A percentile compares a stretch with the other conserved stretches of the same genome.
Conservation (phyloP, 2,329 filamentous ascomycete genomes). For the Cadophora sp. region DNA sequence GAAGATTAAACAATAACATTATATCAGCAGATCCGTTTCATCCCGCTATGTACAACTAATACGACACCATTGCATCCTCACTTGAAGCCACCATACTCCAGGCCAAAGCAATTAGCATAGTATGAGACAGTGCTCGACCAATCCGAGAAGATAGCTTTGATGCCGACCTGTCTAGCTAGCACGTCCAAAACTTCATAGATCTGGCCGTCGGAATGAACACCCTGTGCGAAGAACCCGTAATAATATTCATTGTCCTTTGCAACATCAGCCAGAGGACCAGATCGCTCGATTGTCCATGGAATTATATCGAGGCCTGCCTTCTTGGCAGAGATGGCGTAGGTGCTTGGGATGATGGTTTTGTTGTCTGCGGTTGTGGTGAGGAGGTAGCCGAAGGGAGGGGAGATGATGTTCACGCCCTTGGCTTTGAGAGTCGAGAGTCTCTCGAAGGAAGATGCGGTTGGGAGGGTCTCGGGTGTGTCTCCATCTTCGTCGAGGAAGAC, state of each 20-base stretch:
- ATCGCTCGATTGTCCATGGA: conserved; percentile 35
- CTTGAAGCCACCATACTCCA: conserved; percentile 14
- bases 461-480: conserved; percentile 23
- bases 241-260: conserved; percentile 27
- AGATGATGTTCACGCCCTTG: conserved; percentile 33
- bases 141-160: conserved; percentile 33
- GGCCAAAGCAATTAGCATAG: conserved; percentile 35
- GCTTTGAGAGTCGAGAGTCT: conserved; percentile 25
- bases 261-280: conserved; percentile 26
- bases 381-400: conserved; percentile 30
- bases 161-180: conserved; percentile 29
- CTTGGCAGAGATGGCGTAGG: conserved; percentile 30
- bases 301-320: conserved; percentile 32
- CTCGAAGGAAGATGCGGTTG: conserved; percentile 16
- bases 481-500: conserved; percentile 35
- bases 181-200: conserved; percentile 32
- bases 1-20: too few species aligned
- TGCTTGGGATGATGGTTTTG: conserved; percentile 32
- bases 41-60: too few species aligned
- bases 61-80: not conserved
- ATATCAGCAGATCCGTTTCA: too few species aligned
- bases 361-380: conserved; percentile 27
- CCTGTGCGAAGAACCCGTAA: conserved; percentile 22
- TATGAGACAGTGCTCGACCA: conserved; percentile 32
- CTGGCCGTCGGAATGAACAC: conserved; percentile 30